A percentile compares a stretch with the other conserved stretches of the same genome.
Evolutionary conservation across 768 basidiomycete species (phyloP).

Genomic region (Hysterangium stoloniferum): DNA sequence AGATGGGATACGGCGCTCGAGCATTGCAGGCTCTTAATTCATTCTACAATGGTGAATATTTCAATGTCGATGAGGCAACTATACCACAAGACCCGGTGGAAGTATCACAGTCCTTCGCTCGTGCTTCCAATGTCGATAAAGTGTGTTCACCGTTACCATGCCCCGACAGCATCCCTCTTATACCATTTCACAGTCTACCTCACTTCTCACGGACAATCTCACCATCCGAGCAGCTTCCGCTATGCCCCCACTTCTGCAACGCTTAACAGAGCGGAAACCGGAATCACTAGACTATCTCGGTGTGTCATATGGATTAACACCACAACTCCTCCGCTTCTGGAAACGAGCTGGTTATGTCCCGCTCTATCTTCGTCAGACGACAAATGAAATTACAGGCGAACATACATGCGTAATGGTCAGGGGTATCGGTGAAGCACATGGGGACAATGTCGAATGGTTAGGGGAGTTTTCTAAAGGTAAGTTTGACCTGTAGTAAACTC

Average conservation of each 20-base stretch:
- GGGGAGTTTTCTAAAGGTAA: constrained; percentile 80
- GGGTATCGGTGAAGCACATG: constrained; percentile 61
- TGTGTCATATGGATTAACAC: constrained; percentile 91
- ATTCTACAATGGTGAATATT: constrained; percentile 90
- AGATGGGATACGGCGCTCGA: constrained; percentile 97
- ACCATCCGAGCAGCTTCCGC: constrained; percentile 59
- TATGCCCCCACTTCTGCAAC: constrained; percentile 92
- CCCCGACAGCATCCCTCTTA: background rate
- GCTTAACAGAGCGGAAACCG: constrained; percentile 83
- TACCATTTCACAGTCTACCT: constrained; percentile 30
- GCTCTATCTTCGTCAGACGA: constrained; percentile 86
- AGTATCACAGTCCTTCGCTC: background rate
- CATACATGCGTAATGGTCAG: constrained; percentile 95
- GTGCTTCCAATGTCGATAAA: constrained; percentile 7
- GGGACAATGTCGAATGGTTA: constrained; percentile 70
- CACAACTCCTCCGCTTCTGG: constrained; percentile 89
- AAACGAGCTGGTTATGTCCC: constrained; percentile 89
- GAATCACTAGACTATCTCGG: constrained; percentile 91
- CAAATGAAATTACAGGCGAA: constrained; percentile 94
- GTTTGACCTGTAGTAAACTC: constrained; percentile 13
- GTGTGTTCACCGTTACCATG: background rate
- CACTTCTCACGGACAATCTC: constrained; percentile 72
- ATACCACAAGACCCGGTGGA: constrained; percentile 16
- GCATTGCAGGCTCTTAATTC: constrained; percentile 81
- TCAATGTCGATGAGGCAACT: constrained; percentile 70